These are phyloP conservation scores for Monosporozyma aerobia DNA, from an alignment of 805 yeast genomes.

Conservation along the genomic window DNA sequence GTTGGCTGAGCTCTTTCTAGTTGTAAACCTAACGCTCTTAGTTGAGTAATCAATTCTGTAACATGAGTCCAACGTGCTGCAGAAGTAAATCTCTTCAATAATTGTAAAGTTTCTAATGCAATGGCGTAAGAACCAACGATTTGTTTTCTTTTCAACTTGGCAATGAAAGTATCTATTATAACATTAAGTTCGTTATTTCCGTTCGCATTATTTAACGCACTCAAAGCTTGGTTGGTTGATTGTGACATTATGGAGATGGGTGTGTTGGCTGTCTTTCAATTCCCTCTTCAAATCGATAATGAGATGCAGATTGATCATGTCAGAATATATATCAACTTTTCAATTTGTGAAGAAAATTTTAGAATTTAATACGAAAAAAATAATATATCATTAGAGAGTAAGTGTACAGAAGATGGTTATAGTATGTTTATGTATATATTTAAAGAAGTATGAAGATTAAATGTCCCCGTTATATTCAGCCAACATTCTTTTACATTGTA, in stretches of 20 bases:
- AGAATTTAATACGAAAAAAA: background rate
- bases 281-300: background rate
- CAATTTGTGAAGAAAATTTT: background rate
- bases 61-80: slow-evolving; percentile 80
- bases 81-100: slow-evolving; percentile 79
- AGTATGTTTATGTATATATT: background rate
- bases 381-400: background rate
- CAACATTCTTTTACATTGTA: slow-evolving; percentile 20
- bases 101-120: slow-evolving; percentile 80
- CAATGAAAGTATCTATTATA: slow-evolving; percentile 32
- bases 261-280: background rate
- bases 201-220: background rate
- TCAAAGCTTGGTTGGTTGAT: background rate
- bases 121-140: slow-evolving; percentile 70
- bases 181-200: slow-evolving; percentile 6
- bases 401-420: background rate
- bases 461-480: slow-evolving; percentile 27
- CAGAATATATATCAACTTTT: background rate
- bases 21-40: slow-evolving; percentile 63
- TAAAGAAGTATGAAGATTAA: slow-evolving; percentile 1
- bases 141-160: slow-evolving; percentile 74
- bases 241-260: background rate
- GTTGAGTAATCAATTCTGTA: slow-evolving; percentile 58
- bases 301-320: background rate
- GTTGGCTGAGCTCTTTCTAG: slow-evolving; percentile 78